Evolutionary conservation across 2,329 filamentous ascomycete genomes (phyloP).

Genomic region (Phoma sp.): DNA sequence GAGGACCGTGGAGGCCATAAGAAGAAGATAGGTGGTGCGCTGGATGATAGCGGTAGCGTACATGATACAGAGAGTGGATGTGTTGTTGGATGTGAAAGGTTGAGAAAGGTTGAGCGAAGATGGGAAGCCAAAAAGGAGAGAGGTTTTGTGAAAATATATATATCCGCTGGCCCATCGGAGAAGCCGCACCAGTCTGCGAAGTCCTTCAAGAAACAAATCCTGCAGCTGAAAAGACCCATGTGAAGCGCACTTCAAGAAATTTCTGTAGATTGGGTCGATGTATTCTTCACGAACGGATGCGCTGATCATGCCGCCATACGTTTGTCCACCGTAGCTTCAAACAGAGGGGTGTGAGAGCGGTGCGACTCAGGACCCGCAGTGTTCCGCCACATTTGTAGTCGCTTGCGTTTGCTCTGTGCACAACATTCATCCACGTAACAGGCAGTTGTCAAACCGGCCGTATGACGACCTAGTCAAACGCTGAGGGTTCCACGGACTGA

Average conservation of each 20-base stretch:
- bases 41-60: not conserved
- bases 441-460: no score
- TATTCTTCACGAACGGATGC: no score
- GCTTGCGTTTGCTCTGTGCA: no score
- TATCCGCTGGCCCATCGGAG: not conserved
- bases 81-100: not conserved
- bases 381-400: no score
- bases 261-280: not conserved
- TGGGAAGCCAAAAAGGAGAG: not conserved
- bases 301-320: no score
- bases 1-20: not conserved
- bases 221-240: not conserved
- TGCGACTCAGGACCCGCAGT: no score
- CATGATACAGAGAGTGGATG: not conserved
- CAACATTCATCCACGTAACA: no score
- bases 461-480: slow-evolving; percentile 3
- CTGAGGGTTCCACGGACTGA: slow-evolving; percentile 9
- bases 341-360: no score
- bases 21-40: not conserved
- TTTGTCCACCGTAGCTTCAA: no score
- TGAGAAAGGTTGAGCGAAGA: not conserved
- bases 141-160: not conserved
- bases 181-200: not conserved
- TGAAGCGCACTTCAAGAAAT: no score
- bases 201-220: not conserved